Evolutionary conservation across 1,284 basidiomycete species (phyloP).

Genomic region (Hypsizygus ulmarius): DNA sequence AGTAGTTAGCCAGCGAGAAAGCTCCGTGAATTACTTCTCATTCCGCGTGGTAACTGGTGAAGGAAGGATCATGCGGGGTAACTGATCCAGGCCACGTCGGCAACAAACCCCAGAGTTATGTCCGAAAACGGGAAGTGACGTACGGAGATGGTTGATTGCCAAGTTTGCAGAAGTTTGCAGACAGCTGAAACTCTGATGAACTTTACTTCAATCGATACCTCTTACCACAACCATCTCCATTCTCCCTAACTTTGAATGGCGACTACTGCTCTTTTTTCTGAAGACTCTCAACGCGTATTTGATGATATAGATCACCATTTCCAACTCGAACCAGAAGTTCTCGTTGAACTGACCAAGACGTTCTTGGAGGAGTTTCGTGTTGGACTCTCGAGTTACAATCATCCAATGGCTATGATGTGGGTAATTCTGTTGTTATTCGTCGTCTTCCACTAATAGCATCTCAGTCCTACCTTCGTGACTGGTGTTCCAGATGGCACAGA

Average conservation of each 20-base stretch:
- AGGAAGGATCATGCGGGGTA: too few species aligned
- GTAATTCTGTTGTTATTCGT: slow-evolving; percentile 22
- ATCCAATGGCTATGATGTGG: slow-evolving; percentile 89
- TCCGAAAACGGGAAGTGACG: slow-evolving; percentile 34
- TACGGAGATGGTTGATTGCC: slow-evolving; percentile 22
- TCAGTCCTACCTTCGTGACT: slow-evolving; percentile 85
- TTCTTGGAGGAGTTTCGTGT: slow-evolving; percentile 77
- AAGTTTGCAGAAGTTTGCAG: slow-evolving; percentile 6
- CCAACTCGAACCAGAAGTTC: slow-evolving; percentile 55
- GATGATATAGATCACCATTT: slow-evolving; percentile 68
- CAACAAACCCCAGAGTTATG: neutral
- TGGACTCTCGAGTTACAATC: slow-evolving; percentile 70
- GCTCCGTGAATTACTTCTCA: too few species aligned
- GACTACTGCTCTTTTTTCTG: slow-evolving; percentile 31
- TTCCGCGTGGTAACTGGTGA: too few species aligned
- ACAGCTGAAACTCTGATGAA: slow-evolving; percentile 13
- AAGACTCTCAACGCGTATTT: slow-evolving; percentile 37
- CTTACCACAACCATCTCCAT: slow-evolving; percentile 12
- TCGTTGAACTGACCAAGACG: slow-evolving; percentile 69
- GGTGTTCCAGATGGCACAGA: slow-evolving; percentile 89
- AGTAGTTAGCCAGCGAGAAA: too few species aligned
- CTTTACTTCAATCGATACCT: slow-evolving; percentile 8
- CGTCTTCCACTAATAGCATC: slow-evolving; percentile 14
- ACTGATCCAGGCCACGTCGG: too few species aligned
- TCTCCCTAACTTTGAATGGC: slow-evolving; percentile 8